phyloP scores from a whole-genome alignment of 495 filamentous ascomycete species.

The Penicillium pancosmium region DNA sequence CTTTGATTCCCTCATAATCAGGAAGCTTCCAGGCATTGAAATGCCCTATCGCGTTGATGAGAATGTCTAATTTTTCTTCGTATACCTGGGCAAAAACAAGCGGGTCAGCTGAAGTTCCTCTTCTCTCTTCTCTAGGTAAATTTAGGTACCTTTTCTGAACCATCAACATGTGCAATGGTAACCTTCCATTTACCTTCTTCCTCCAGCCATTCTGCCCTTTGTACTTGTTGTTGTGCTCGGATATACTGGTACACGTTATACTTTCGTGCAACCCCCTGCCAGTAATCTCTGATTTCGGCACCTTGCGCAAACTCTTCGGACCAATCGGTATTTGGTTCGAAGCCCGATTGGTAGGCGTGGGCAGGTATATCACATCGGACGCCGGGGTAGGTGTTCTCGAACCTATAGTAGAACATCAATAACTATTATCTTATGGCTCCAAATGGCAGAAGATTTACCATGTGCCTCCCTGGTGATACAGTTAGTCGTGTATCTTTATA shows the following conservation, averaged over 20 bases:
- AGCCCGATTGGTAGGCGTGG: constrained; percentile 70
- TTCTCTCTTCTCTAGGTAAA: background rate
- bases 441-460: constrained; percentile 33
- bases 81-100: constrained; percentile 38
- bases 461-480: constrained; percentile 46
- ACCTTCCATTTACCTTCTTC: constrained; percentile 54
- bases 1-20: constrained; percentile 51
- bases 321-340: constrained; percentile 69
- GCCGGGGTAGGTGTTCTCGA: constrained; percentile 61
- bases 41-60: constrained; percentile 61
- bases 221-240: constrained; percentile 51
- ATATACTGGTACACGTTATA: constrained; percentile 62
- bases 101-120: background rate
- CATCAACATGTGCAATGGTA: constrained; percentile 40
- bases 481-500: constrained; percentile 4
- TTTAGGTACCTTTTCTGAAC: constrained; percentile 31
- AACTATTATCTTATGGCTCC: background rate
- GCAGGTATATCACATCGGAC: constrained; percentile 69
- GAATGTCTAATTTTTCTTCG: constrained; percentile 56
- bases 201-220: constrained; percentile 56
- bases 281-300: constrained; percentile 66
- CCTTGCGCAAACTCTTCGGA: constrained; percentile 65
- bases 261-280: constrained; percentile 60
- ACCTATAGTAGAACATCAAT: constrained; percentile 28
- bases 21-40: constrained; percentile 60